Evolutionary conservation across 2,329 filamentous ascomycete genomes (phyloP), one percentile per base, ranked within the genome.

Genomic region (Ophiostoma angusticollis): DNA sequence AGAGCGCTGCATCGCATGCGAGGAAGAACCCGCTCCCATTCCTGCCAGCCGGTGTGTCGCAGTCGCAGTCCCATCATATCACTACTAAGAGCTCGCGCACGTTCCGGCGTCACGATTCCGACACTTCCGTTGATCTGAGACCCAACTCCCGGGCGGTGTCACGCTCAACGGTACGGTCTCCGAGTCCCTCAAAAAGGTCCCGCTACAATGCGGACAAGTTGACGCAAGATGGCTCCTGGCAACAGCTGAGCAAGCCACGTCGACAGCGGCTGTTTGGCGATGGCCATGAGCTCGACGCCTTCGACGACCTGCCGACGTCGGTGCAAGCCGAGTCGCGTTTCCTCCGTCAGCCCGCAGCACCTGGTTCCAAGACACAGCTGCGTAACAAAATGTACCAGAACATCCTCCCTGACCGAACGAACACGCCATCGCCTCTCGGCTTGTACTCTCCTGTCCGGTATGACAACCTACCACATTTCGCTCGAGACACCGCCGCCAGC

Each of bases 221-320:
- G 34, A 54, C 55, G 9, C 53, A 58, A 29, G 70, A 69, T 33
- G 68, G 68, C 28, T 60, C 62, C 5, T 73, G 68, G 65, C 75
- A 80, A 48, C 78, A 80, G 33, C 62, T 93, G 43, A 87, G 74
- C 46, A 82, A 79, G 55, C 85, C 85, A 3, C 68, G 74, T 25
- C 69, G 76, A 29, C 67, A 68, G 43, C 72, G 78, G 32, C 76
- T 84, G 51, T 98, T 93, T 61, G 91, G 91, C 11, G 85, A 95
- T 57, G 91, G 91, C 13, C 82, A 80, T 44, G 91, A 98, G 58
- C 68, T 98, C 24, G 89, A 96, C 49, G 78, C 73, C 3, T 96
- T 98, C 55, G 91, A 98, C 55, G 91, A 98, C 58, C 64, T 98
- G 40, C 89, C 89, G 2, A 96, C 87, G 0, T 95, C 87, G 13